phyloP scores from a whole-genome alignment of 176 grass and related monocot species.

The Sorghum bicolor region Sorghum_bicolor_NCBIv3 NC_012875.2:1320001-1320500 shows the following conservation, averaged over 20 bases:
- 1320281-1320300: slow-evolving; percentile 81
- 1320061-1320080: slow-evolving; percentile 73
- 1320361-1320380: slow-evolving; percentile 79
- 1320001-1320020: slow-evolving; percentile 96
- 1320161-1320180: slow-evolving; percentile 92
- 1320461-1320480: slow-evolving; percentile 36
- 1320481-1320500: too few relatives aligned
- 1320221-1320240: slow-evolving; percentile 64
- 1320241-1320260: slow-evolving; percentile 80
- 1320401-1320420: slow-evolving; percentile 86
- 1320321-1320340: slow-evolving; percentile 53
- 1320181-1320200: slow-evolving; percentile 89
- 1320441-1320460: slow-evolving; percentile 84
- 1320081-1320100: slow-evolving; percentile 89
- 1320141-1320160: slow-evolving; percentile 80
- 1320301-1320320: slow-evolving; percentile 60
- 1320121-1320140: slow-evolving; percentile 95
- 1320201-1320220: slow-evolving; percentile 79
- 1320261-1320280: slow-evolving; percentile 71
- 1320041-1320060: slow-evolving; percentile 88
- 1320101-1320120: slow-evolving; percentile 77
- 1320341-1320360: slow-evolving; percentile 62
- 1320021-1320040: slow-evolving; percentile 73
- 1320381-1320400: slow-evolving; percentile 61
- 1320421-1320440: slow-evolving; percentile 90